These are phyloP conservation scores for Wickerhamiella brachini DNA, from an alignment of 805 yeast species.

Conservation along the genomic window DNA sequence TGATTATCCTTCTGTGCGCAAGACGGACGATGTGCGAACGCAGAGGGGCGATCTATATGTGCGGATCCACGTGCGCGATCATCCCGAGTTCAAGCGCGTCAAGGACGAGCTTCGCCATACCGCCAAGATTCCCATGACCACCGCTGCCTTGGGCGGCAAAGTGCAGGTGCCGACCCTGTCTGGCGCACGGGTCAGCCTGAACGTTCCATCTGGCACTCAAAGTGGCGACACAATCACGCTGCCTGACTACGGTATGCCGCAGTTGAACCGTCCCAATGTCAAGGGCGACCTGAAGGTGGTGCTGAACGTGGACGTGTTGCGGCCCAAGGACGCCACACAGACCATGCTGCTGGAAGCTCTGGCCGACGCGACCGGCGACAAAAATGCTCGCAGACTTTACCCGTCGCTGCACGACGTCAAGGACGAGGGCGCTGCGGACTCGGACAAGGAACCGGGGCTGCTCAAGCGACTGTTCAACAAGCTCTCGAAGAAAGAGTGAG, in stretches of 20 bases:
- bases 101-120: slow-evolving; percentile 53
- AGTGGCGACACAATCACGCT: slow-evolving; percentile 58
- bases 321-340: slow-evolving; percentile 73
- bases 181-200: slow-evolving; percentile 61
- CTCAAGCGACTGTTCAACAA: slow-evolving; percentile 24
- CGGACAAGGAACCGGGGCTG: slow-evolving; percentile 18
- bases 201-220: slow-evolving; percentile 76
- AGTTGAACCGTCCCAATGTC: slow-evolving; percentile 33
- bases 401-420: slow-evolving; percentile 16
- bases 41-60: slow-evolving; percentile 81
- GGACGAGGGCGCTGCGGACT: slow-evolving; percentile 11
- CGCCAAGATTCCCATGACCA: slow-evolving; percentile 74
- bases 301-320: slow-evolving; percentile 53
- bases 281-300: slow-evolving; percentile 75
- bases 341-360: slow-evolving; percentile 82
- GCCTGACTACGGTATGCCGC: slow-evolving; percentile 81
- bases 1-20: slow-evolving; percentile 69
- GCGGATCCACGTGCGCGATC: slow-evolving; percentile 64
- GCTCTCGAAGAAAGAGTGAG: slow-evolving; percentile 19
- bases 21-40: slow-evolving; percentile 52
- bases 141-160: slow-evolving; percentile 92
- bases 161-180: slow-evolving; percentile 74
- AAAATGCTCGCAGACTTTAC: slow-evolving; percentile 57
- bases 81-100: slow-evolving; percentile 51
- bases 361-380: slow-evolving; percentile 81